Conservation (phyloP, 352 stramenopile species). For the Discostella stelligera region DNA sequence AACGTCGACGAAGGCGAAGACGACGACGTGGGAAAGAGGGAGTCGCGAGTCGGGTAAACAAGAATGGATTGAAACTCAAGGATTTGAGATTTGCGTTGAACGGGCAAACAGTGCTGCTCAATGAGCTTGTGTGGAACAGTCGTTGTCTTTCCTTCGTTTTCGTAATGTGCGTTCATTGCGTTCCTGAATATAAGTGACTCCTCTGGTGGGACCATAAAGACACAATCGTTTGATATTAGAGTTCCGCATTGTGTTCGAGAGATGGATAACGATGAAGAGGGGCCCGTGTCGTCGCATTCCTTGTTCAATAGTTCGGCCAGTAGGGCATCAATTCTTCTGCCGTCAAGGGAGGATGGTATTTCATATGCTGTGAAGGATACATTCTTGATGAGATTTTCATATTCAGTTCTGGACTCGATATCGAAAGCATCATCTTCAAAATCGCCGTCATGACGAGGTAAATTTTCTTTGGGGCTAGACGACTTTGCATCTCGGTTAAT, state of each 20-base stretch:
- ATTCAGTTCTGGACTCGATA: constrained; percentile 35
- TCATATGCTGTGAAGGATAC: constrained; percentile 40
- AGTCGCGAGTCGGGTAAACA: constrained; percentile 48
- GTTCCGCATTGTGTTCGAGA: constrained; percentile 74
- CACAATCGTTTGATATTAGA: constrained; percentile 57
- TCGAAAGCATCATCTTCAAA: constrained; percentile 22
- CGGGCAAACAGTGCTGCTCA: constrained; percentile 34
- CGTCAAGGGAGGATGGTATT: constrained; percentile 52
- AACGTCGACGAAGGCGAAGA: constrained; percentile 12
- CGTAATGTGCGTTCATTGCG: constrained; percentile 25
- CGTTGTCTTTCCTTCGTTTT: constrained; percentile 21
- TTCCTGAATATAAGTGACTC: constrained; percentile 21
- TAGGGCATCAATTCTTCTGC: constrained; percentile 70
- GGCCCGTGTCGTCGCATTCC: constrained; percentile 5
- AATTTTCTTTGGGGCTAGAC: not conserved
- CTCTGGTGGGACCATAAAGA: constrained; percentile 52
- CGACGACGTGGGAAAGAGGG: constrained; percentile 30
- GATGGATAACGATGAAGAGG: constrained; percentile 25
- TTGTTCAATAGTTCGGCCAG: constrained; percentile 59
- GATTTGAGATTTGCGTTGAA: constrained; percentile 43
- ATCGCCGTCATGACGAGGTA: constrained; percentile 7
- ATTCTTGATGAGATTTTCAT: constrained; percentile 22
- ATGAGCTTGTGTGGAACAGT: constrained; percentile 55
- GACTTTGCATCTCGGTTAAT: constrained; percentile 6
- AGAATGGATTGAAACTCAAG: constrained; percentile 44